phyloP scores from a whole-genome alignment of 345 rosid genomes.

The Gynandropsis gynandra region DNA sequence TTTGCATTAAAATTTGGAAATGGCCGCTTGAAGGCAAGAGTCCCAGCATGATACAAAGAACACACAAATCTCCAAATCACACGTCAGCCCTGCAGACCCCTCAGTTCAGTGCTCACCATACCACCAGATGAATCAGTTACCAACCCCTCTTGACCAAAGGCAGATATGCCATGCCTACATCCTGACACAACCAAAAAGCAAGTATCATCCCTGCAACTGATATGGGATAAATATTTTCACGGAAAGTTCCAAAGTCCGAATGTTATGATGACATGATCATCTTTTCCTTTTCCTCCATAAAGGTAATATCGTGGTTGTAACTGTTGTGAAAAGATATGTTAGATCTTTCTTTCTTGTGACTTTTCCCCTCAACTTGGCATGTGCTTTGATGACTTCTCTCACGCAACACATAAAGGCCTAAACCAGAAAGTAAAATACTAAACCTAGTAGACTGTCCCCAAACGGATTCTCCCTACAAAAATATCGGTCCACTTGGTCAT shows the following conservation, averaged over 20 bases:
- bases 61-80: constrained; percentile 31
- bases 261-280: constrained; percentile 26
- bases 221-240: constrained; percentile 32
- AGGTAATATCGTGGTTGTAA: constrained; percentile 55
- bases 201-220: constrained; percentile 32
- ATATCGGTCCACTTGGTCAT: constrained; percentile 54
- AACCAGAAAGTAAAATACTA: constrained; percentile 31
- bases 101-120: constrained; percentile 28
- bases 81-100: constrained; percentile 47
- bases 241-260: constrained; percentile 30
- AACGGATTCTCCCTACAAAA: constrained; percentile 48
- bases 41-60: constrained; percentile 40
- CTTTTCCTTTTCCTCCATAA: constrained; percentile 43
- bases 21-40: constrained; percentile 28
- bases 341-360: constrained; percentile 64
- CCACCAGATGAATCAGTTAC: constrained; percentile 31
- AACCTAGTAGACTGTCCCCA: constrained; percentile 58
- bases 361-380: constrained; percentile 61
- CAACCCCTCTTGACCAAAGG: constrained; percentile 36
- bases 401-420: constrained; percentile 30
- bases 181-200: constrained; percentile 31
- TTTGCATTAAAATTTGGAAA: constrained; percentile 18
- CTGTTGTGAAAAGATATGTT: constrained; percentile 75
- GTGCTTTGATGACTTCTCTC: constrained; percentile 48
- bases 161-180: constrained; percentile 37